Percentiles rank a stretch among this genome's conserved stretches.
These are phyloP conservation scores for Pochonia chlamydosporia DNA, from an alignment of 2,329 filamentous ascomycete genomes.

Conservation along the genomic window DNA sequence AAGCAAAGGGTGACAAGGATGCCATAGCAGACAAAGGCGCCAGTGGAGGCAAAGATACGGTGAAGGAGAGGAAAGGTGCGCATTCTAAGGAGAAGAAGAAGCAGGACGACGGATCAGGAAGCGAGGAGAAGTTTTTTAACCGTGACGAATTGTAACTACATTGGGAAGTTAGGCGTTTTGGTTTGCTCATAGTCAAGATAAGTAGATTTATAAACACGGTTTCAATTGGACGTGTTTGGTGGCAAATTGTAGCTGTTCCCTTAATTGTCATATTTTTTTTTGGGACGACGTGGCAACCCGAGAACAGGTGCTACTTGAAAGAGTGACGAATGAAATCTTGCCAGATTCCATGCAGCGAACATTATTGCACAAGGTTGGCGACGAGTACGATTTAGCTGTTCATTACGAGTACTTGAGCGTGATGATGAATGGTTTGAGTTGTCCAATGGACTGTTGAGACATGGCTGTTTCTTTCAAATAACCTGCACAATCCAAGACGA, in stretches of 20 bases:
- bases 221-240: background rate
- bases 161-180: background rate
- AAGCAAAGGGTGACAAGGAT: constrained; percentile 19
- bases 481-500: no score
- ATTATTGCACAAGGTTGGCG: no score
- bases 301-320: no score
- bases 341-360: no score
- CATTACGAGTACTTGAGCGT: background rate
- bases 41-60: background rate
- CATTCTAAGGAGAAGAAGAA: constrained; percentile 8
- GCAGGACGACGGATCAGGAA: constrained; percentile 28
- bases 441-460: no score
- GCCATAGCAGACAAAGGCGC: background rate
- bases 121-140: constrained; percentile 46
- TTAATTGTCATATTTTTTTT: no score
- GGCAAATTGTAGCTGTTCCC: no score
- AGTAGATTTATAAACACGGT: background rate
- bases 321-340: no score
- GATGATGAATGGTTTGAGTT: no score
- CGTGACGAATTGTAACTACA: constrained; percentile 7
- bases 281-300: no score
- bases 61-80: background rate
- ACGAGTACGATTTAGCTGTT: no score
- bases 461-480: no score
- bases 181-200: background rate